Conservation (phyloP, 176 grass and related monocot species). For the Stipa capillata region DNA sequence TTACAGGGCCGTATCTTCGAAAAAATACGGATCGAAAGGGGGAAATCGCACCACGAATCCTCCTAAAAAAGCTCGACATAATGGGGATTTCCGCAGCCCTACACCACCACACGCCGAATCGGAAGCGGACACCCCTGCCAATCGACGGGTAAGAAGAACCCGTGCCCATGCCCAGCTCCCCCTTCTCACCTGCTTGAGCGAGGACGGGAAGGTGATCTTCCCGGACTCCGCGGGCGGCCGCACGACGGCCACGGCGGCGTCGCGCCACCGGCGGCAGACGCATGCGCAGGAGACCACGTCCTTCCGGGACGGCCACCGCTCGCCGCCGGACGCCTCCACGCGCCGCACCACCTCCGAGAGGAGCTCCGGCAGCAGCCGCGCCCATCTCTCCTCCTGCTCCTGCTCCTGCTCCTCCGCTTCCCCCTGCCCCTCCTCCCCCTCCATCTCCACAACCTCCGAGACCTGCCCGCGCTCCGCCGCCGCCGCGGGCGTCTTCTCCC, state of each 20-base stretch:
- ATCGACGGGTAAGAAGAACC: too few relatives aligned
- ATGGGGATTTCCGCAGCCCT: not conserved
- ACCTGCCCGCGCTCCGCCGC: not conserved
- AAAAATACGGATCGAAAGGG: not conserved
- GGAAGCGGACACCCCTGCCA: too few relatives aligned
- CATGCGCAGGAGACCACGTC: constrained; percentile 53
- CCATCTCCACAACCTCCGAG: constrained; percentile 5
- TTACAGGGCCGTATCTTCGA: not conserved
- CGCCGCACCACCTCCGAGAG: constrained; percentile 48
- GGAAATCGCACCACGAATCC: not conserved
- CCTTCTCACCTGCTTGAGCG: too few relatives aligned
- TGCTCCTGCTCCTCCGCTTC: not conserved
- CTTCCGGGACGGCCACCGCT: constrained; percentile 58
- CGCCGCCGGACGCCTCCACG: constrained; percentile 51
- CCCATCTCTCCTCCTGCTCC: constrained; percentile 48
- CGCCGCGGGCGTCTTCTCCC: not conserved
- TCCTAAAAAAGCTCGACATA: not conserved
- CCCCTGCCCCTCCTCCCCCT: not conserved
- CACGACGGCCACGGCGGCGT: constrained; percentile 35
- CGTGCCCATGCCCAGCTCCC: too few relatives aligned
- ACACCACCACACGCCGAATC: not conserved
- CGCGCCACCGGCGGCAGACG: constrained; percentile 54
- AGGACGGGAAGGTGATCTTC: too few relatives aligned
- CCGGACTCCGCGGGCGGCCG: constrained; percentile 42
- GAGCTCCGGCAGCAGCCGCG: constrained; percentile 58